These are phyloP conservation scores for Cyclotella sp. DNA, from an alignment of 108 stramenopile genomes.

Conservation along the genomic window DNA sequence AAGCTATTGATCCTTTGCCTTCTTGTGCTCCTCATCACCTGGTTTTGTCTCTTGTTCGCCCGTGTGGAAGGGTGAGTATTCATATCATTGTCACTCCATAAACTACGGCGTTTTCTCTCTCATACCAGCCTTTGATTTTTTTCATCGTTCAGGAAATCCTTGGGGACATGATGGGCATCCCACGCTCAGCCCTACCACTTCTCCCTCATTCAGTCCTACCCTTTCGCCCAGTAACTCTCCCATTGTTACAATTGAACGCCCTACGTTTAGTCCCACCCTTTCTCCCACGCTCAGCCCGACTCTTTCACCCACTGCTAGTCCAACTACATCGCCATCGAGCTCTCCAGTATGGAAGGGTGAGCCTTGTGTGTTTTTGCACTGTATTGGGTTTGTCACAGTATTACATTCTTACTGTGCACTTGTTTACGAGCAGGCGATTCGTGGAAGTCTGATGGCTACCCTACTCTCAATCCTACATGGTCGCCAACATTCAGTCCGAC, in stretches of 20 bases:
- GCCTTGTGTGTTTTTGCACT: not conserved
- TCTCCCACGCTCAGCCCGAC: conserved; percentile 5
- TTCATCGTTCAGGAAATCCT: no score
- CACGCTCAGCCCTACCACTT: not conserved
- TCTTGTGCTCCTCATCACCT: no score
- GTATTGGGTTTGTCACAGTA: not conserved
- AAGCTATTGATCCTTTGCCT: no score
- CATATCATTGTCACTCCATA: no score
- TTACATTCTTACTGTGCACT: not conserved
- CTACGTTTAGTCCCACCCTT: not conserved
- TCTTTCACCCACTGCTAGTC: not conserved
- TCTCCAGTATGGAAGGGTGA: conserved; percentile 16
- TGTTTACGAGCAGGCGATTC: not conserved
- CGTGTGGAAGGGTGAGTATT: no score
- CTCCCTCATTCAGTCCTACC: not conserved
- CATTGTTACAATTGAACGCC: not conserved
- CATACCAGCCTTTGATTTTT: no score
- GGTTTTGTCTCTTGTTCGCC: not conserved
- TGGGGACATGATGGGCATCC: not conserved
- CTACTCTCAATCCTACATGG: conserved; percentile 2
- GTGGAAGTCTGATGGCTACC: conserved; percentile 4
- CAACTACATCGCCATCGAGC: not conserved
- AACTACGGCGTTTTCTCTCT: no score
- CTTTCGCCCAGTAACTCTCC: not conserved
- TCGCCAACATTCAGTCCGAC: not conserved